Conservation (phyloP, 192 early-diverging fungal genomes). For the Coemansia sp. region DNA sequence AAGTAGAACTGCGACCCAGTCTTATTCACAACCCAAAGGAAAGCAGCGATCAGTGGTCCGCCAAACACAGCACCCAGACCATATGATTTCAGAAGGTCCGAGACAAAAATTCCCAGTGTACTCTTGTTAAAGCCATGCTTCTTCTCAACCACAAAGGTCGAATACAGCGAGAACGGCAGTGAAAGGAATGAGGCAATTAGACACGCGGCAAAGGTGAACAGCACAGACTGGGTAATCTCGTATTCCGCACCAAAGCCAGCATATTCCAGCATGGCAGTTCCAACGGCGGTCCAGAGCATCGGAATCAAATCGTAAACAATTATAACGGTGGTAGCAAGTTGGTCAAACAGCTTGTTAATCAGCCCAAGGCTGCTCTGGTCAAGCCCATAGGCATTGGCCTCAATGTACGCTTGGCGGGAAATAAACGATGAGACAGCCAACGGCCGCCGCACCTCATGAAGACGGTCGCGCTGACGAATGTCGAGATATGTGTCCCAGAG, state of each 20-base stretch:
- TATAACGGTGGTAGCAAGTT: slow-evolving; percentile 67
- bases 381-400: slow-evolving; percentile 81
- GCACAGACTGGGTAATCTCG: slow-evolving; percentile 82
- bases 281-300: slow-evolving; percentile 68
- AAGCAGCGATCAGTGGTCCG: slow-evolving; percentile 73
- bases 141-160: slow-evolving; percentile 94
- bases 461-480: slow-evolving; percentile 73
- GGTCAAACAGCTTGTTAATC: slow-evolving; percentile 61
- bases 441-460: slow-evolving; percentile 70
- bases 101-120: slow-evolving; percentile 75
- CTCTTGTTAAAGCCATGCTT: slow-evolving; percentile 96
- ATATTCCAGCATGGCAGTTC: slow-evolving; percentile 53
- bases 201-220: slow-evolving; percentile 67
- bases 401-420: slow-evolving; percentile 72
- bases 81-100: slow-evolving; percentile 75
- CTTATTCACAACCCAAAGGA: slow-evolving; percentile 79
- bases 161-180: slow-evolving; percentile 82
- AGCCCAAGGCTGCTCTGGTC: slow-evolving; percentile 84
- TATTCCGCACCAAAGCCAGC: slow-evolving; percentile 64
- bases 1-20: slow-evolving; percentile 84
- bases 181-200: slow-evolving; percentile 63
- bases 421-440: slow-evolving; percentile 68
- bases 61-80: slow-evolving; percentile 72
- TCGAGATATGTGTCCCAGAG: slow-evolving; percentile 82
- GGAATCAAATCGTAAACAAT: slow-evolving; percentile 74